Conservation (phyloP, 164 flowering plant genomes). For the Vitis amurensis region DNA sequence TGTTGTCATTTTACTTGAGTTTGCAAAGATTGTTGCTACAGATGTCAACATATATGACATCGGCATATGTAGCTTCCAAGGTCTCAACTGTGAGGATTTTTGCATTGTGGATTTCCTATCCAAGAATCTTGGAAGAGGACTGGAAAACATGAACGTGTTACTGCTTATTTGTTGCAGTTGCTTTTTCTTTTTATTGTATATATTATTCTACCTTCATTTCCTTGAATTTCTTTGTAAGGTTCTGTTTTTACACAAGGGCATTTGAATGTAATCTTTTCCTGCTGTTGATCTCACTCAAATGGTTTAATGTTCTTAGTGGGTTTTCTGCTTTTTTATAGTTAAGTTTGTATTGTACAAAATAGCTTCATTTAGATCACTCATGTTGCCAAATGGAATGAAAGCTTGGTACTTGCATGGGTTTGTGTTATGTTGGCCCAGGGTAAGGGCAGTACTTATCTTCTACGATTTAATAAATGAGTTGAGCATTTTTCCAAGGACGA, state of each 20-base stretch:
- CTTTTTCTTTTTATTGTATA: too few species aligned
- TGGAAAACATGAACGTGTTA: neutral
- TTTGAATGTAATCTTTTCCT: too few species aligned
- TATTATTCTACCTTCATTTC: too few species aligned
- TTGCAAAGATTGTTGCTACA: neutral
- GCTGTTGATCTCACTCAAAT: too few species aligned
- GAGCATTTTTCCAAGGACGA: neutral
- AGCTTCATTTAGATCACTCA: neutral
- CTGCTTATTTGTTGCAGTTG: too few species aligned
- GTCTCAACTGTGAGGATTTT: neutral
- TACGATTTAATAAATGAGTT: neutral
- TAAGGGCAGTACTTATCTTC: neutral
- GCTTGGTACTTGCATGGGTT: neutral
- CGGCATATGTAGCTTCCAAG: neutral
- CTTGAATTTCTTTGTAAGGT: too few species aligned
- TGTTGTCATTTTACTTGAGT: neutral
- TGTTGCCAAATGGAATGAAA: too few species aligned
- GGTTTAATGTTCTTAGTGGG: too few species aligned
- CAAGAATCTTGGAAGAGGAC: neutral
- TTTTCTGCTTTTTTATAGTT: neutral
- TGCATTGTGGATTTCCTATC: neutral
- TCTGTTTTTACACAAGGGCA: too few species aligned
- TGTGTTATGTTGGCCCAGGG: neutral
- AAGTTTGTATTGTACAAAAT: neutral
- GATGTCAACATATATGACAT: too few species aligned